A percentile compares a stretch with the other conserved stretches of the same genome.
Conservation (phyloP, 208 protist genomes). For the Leishmania major region DNA sequence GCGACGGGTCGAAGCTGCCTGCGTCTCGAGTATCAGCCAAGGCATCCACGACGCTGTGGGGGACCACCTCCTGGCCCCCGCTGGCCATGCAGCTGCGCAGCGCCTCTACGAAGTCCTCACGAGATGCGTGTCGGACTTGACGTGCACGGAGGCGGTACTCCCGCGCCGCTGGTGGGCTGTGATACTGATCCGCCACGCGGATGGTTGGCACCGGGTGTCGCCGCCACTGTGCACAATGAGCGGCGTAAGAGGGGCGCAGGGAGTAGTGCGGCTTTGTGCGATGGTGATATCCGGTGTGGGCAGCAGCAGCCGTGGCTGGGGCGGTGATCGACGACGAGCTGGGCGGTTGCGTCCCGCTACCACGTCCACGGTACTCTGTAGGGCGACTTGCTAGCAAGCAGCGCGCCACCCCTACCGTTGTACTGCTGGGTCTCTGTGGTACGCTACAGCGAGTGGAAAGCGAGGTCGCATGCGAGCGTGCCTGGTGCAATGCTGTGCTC, state of each 20-base stretch:
- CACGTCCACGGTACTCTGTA: background rate
- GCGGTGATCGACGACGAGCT: background rate
- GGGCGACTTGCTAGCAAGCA: background rate
- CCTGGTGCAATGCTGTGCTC: background rate
- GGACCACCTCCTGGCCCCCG: slow-evolving; percentile 6
- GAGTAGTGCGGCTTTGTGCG: slow-evolving; percentile 33
- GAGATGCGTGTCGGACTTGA: background rate
- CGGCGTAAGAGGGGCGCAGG: slow-evolving; percentile 24
- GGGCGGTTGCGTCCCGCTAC: background rate
- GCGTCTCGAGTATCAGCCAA: slow-evolving; percentile 9
- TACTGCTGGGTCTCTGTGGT: background rate
- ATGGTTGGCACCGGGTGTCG: slow-evolving; percentile 13
- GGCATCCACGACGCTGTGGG: slow-evolving; percentile 11
- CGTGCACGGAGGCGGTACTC: slow-evolving; percentile 6
- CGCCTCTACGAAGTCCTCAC: slow-evolving; percentile 15
- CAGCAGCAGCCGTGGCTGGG: background rate
- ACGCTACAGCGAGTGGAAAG: background rate
- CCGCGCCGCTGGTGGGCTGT: background rate
- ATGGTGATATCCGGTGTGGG: slow-evolving; percentile 3
- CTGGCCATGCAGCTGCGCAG: slow-evolving; percentile 8
- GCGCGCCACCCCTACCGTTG: slow-evolving; percentile 2
- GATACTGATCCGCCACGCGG: background rate
- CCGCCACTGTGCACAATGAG: background rate
- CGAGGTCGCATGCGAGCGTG: background rate
- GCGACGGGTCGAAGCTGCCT: background rate